Evolutionary conservation across 768 basidiomycete species (phyloP), one percentile per base, ranked within the genome.

Genomic region (Ramaria sp.): DNA sequence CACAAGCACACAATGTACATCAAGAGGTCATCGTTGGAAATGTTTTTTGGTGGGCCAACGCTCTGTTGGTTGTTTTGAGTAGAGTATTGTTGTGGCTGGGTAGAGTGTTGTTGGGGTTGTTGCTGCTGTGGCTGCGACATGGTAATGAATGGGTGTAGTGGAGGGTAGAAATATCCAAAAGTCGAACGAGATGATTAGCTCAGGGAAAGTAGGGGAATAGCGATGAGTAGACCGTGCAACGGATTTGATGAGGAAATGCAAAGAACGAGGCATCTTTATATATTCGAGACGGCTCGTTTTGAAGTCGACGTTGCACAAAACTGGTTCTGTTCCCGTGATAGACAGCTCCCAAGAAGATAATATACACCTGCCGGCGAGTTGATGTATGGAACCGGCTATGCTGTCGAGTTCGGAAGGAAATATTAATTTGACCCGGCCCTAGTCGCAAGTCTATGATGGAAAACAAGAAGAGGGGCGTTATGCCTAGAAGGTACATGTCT

Each of bases 11-110:
- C 51, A 39, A 52, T 52, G 51, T 52, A 52, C 33, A 52, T 12
- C 37, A 52, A 52, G 13, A 52, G 51, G 37, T 52, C 51, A 39
- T 52, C 51, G 31, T 52, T 52, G n/a, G 51, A 52, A n/a, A 52
- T 52, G 37, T 52, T 52, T 38, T 52, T 52, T 3, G 51, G 51
- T 39, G 51, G 51, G 34, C 33, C 51, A 39, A 11, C 51, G 6
- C 7, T 2, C 24, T 52, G 51, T 11, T 52, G 31, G 51, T 39
- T 39, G 31, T 52, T 34, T n/a, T 38, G 15, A 22, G 2, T 49
- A 27, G 19, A 24, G 48, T 49, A 24, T 30, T 49, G 48, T 22
- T 22, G 22, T 7, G 22, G 48, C 5, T 47, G 20, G 12, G n/a
- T 19, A 3, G n/a, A 30, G 24, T 31, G 17, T 37, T 51, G 50